Evolutionary conservation across 2,329 filamentous ascomycete genomes (phyloP), one percentile per base, ranked within the genome.

Genomic region (Fusarium sp.): DNA sequence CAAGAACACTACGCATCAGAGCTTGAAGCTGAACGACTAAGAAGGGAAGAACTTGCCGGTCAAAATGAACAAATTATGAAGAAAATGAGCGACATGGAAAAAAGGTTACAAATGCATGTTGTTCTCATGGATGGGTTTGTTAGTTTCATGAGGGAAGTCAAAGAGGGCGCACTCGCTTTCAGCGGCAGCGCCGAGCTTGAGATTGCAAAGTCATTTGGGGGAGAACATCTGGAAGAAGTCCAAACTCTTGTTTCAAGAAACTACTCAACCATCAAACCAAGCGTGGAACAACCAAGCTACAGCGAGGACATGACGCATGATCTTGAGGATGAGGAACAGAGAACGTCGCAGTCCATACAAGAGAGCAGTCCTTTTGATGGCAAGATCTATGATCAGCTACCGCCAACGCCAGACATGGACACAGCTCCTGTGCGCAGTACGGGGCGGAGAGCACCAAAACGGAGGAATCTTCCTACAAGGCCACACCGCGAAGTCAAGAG

Each of bases 111-210:
- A 15, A 67, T 65, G 54, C 67, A 75, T 34, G 57, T 64, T 1
- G 58, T 72, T 3, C 38, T 75, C 7, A 58, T 73, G 62, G 56
- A 70, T n/a, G 72, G 73, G 0, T 60, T 72, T 17, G 65, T 67
- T 9, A 47, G 45, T 3, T 70, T 72, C 13, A 73, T 75, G 61
- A 70, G 54, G 2, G 50, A 66, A 17, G 49, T 70, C 2, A 67
- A 66, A 15, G 54, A 71, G n/a, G 57, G 49, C 6, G 44, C 22
- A 13, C 65, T 57, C 9, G 46, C 43, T 2, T 13, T 14, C 1
- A 10, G 19, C 2, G 34, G 21, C 6, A 13, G 4, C 1, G 36
- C 66, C 0, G 66, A 69, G 5, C 6, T 71, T 1, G 26, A 38
- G 28, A 72, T 72, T 38, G 70, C 70, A 4, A 49, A 19, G 7